phyloP scores from a whole-genome alignment of 2,329 filamentous ascomycete genomes.

The Botrytis hyacinthi region DNA sequence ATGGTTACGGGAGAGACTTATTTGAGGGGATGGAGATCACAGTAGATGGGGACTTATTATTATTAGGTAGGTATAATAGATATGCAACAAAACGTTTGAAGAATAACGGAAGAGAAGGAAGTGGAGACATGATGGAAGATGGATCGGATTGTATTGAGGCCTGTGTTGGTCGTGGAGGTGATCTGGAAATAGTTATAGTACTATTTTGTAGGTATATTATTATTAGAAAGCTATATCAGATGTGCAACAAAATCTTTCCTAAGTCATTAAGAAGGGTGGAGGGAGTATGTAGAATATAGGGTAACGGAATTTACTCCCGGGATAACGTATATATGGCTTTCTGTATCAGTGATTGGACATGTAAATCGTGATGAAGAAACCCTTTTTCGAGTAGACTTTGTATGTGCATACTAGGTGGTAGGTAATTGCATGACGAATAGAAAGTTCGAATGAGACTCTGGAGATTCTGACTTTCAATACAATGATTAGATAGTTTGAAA shows the following conservation, averaged over 20 bases:
- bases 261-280: neutral
- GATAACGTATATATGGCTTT: neutral
- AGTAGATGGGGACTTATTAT: neutral
- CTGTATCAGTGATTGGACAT: neutral
- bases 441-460: neutral
- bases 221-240: slow-evolving; percentile 9
- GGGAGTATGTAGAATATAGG: neutral
- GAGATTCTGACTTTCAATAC: neutral
- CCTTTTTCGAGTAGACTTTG: neutral
- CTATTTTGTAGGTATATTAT: neutral
- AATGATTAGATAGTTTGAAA: neutral
- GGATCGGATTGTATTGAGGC: neutral
- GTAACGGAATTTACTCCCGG: neutral
- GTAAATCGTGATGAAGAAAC: neutral
- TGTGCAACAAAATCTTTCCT: neutral
- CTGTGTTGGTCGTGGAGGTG: neutral
- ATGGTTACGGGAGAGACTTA: neutral
- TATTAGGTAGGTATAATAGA: slow-evolving; percentile 2
- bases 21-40: neutral
- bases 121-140: neutral
- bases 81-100: neutral
- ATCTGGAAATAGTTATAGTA: neutral
- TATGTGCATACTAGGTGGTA: neutral
- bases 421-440: neutral
- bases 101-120: neutral